These are phyloP conservation scores for Leucocoprinus leucothites DNA, from an alignment of 768 basidiomycete genomes.

Conservation along the genomic window DNA sequence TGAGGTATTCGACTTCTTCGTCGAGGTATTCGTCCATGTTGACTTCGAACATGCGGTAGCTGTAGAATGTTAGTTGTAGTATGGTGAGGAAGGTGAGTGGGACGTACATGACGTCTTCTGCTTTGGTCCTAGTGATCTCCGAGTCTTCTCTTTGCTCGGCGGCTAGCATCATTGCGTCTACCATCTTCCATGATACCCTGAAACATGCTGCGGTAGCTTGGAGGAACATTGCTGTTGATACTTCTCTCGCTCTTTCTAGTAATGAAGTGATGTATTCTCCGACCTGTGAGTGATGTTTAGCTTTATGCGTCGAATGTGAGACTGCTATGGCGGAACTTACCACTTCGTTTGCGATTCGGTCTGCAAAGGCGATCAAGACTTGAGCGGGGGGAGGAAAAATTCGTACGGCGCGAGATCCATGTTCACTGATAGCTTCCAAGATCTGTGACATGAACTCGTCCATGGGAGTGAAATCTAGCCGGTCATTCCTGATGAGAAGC, in stretches of 20 bases:
- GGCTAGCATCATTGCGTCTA: constrained; percentile 68
- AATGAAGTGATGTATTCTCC: constrained; percentile 84
- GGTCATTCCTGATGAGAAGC: constrained; percentile 32
- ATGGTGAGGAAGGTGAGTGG: background rate
- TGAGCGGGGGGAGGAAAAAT: constrained; percentile 85
- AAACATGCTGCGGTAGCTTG: constrained; percentile 89
- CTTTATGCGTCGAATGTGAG: background rate
- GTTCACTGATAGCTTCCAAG: constrained; percentile 59
- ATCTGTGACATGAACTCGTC: constrained; percentile 80
- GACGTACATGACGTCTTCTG: constrained; percentile 83
- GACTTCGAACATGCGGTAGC: constrained; percentile 91
- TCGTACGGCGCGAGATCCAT: constrained; percentile 77
- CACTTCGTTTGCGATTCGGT: constrained; percentile 82
- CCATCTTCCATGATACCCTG: constrained; percentile 83
- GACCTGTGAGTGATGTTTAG: constrained; percentile 43
- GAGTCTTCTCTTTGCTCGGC: constrained; percentile 37
- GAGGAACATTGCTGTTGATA: constrained; percentile 70
- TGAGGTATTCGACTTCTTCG: constrained; percentile 85
- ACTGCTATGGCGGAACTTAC: constrained; percentile 43
- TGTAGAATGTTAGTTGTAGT: constrained; percentile 26
- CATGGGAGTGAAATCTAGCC: constrained; percentile 90
- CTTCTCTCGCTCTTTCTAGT: constrained; percentile 71
- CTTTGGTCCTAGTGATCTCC: constrained; percentile 45
- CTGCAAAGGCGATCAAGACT: constrained; percentile 80
- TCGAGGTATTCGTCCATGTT: constrained; percentile 98